Conservation (phyloP, 2,329 filamentous ascomycete species). For the Colletotrichum cuscutae region DNA sequence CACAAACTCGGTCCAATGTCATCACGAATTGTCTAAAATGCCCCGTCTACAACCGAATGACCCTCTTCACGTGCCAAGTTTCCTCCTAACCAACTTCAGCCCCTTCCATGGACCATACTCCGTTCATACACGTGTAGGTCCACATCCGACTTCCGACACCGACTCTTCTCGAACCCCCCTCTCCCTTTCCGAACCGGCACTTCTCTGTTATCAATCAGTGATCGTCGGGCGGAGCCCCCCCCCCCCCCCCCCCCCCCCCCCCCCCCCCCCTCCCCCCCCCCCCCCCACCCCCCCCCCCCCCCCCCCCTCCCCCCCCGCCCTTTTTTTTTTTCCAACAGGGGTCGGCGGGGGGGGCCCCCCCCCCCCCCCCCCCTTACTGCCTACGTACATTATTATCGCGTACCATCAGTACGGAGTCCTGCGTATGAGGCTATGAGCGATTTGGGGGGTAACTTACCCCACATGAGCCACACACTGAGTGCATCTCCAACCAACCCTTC, state of each 20-base stretch:
- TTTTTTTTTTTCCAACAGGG: no score
- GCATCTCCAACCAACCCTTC: no score
- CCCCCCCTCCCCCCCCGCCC: no score
- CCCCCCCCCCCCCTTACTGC: not conserved
- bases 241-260: no score
- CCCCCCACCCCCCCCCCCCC: no score
- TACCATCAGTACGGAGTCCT: not conserved
- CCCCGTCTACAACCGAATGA: not conserved
- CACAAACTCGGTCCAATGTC: not conserved
- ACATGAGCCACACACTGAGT: no score
- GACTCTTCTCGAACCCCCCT: conserved; percentile 19
- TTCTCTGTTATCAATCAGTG: conserved; percentile 5
- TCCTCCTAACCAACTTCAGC: not conserved
- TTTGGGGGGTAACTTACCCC: not conserved
- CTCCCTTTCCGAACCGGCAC: no score
- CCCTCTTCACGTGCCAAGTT: not conserved
- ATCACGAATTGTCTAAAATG: not conserved
- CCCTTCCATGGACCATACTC: not conserved
- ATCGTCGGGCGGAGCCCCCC: not conserved
- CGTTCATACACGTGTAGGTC: not conserved
- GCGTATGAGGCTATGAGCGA: not conserved
- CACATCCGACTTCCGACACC: conserved; percentile 4
- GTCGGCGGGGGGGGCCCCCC: no score
- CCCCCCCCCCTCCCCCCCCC: no score
- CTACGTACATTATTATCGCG: not conserved